Conservation (phyloP, 2,329 filamentous ascomycete species). For the Colletotrichum scovillei region DNA sequence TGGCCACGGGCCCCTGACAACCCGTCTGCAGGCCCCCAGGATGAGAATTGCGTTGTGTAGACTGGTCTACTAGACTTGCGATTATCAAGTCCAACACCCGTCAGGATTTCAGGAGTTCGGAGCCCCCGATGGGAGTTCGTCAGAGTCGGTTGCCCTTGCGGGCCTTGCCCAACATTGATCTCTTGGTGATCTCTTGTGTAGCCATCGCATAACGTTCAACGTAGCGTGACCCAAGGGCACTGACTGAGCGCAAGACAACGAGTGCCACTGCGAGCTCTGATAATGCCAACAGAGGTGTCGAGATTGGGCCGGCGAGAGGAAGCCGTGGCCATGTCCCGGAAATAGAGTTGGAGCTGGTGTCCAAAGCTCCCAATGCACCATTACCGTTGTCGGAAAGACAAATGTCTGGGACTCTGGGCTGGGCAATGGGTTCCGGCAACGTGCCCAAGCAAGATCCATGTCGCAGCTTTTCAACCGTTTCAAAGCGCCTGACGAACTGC, state of each 20-base stretch:
- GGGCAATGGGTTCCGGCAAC: background rate
- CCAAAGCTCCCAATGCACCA: constrained; percentile 29
- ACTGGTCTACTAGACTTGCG: background rate
- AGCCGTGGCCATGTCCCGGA: background rate
- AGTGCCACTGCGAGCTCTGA: background rate
- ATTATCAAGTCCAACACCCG: background rate
- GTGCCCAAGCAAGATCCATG: constrained; percentile 21
- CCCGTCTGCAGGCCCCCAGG: background rate
- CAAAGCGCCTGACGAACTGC: constrained; percentile 5
- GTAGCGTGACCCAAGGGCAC: constrained; percentile 20
- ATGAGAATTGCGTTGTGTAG: background rate
- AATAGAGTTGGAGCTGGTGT: constrained; percentile 35
- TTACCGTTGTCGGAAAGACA: constrained; percentile 12
- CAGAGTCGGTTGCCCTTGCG: background rate
- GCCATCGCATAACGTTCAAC: constrained; percentile 17
- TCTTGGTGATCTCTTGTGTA: background rate
- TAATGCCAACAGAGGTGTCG: background rate
- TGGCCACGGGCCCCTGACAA: constrained; percentile 7
- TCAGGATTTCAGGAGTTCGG: background rate
- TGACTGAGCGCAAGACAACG: constrained; percentile 6
- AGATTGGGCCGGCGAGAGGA: background rate
- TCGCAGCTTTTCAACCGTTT: constrained; percentile 29
- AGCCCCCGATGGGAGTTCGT: constrained; percentile 7
- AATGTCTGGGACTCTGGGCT: constrained; percentile 2
- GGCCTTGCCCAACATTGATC: background rate